Base-by-base conservation (phyloP, 768 basidiomycete species). In the Termitomyces titanicus region DNA sequence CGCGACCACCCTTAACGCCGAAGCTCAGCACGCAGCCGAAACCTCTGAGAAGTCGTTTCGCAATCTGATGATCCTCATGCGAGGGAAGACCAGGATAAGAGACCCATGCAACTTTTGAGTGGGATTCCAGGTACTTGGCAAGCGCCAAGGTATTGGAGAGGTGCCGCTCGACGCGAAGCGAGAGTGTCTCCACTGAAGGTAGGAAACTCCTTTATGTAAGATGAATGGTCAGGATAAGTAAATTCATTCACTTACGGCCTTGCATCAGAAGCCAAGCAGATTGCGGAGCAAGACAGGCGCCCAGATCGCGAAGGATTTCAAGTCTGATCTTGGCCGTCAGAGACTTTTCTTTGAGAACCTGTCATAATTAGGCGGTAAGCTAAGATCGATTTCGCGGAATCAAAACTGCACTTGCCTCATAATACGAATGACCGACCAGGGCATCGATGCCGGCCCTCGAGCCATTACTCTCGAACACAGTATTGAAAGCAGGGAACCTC, bases 1-100 rank as follows among this genome's bases (percentile, higher is more conserved):
- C 57, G 12, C 54, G 46, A 11, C 54, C 70, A n/a, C 82, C 83
- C 63, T 79, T 79, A 51, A 86, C 66, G 4, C 85, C 88, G 57
- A 88, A 86, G 70, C 72, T 83, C 50, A 88, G 66, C 56, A 89
- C 75, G 12, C 85, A 85, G 7, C 86, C 83, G 52, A 72, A 87
- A 3, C 69, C 66, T 52, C 71, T 71, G 46, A 86, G 67, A 7
- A 79, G 62, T 49, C 70, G 62, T 56, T 75, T 72, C 12, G 84
- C 86, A 15, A 70, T 63, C 38, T 68, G 66, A 65, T 89, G 79
- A 46, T 77, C 81, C 0, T 71, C 57, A 64, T 88, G 88, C 7
- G 56, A 68, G 40, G 63, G 57, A 1, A 86, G 74, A 0, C 88
- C 88, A 25, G 80, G 72, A 61, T 88, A 89, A 0, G 77, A 79